These are phyloP conservation scores for Diutina siamensis DNA, from an alignment of 1,139 yeast species.

Conservation along the genomic window DNA sequence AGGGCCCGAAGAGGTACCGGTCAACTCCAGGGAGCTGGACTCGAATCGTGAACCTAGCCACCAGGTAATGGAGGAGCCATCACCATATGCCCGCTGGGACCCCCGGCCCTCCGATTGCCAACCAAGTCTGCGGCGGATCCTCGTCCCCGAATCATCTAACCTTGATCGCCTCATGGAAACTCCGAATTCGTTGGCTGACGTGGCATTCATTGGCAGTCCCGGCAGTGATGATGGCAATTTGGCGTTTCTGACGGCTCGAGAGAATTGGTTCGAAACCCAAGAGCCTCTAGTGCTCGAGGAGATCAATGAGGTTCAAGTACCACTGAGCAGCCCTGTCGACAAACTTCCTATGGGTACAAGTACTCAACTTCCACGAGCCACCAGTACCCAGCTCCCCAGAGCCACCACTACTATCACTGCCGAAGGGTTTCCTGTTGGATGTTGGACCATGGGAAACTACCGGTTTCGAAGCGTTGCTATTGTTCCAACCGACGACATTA, in stretches of 20 bases:
- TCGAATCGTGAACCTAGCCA: not conserved
- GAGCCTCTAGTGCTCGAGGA: no score
- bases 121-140: not conserved
- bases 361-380: not conserved
- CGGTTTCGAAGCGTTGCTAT: not conserved
- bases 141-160: constrained; percentile 1
- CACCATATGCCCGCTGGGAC: no score
- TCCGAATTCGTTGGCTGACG: no score
- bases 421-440: not conserved
- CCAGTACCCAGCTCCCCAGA: not conserved
- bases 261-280: not conserved
- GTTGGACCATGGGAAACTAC: not conserved
- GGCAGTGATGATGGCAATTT: no score
- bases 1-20: no score
- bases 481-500: not conserved
- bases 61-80: no score
- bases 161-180: not conserved
- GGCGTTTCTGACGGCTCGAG: not conserved
- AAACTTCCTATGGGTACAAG: no score
- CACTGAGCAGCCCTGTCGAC: constrained; percentile 1
- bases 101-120: not conserved
- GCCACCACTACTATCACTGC: not conserved
- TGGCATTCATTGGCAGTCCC: not conserved
- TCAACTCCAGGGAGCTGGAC: no score
- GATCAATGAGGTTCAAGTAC: not conserved